Evolutionary conservation across 371 early-diverging fungal genomes (phyloP), one percentile per base, ranked within the genome.

Genomic region (Zancudomyces culisetae): DNA sequence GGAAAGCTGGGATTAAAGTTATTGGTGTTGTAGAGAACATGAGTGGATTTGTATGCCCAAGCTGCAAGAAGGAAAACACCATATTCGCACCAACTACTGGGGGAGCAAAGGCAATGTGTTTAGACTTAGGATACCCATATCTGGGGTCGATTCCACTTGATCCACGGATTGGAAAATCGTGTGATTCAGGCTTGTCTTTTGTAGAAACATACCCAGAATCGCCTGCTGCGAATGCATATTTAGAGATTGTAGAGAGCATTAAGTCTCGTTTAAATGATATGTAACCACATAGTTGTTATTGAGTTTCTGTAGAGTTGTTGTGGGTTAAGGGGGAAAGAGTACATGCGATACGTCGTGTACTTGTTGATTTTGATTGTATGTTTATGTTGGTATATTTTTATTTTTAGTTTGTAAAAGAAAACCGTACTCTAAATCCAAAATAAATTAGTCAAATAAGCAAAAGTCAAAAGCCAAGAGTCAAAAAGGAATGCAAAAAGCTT

Each of bases 1-100:
- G 77, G 52, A 93, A 90, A 56, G 90, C 89, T 48, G 75, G 79
- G 39, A 78, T 98, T 23, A 79, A 79, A 1, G 81, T 99, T 50
- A 51, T 98, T 22, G 99, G 99, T 8, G 70, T 99, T 0, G 89
- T 99, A 19, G 99, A 99, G 68, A 99, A 99, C 66, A 98, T 99
- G 98, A 75, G 81, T 51, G 92, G 90, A 1, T 93, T 95, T 64
- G 84, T 89, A 8, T 99, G 99, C 59, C 92, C 96, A 3, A 74
- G 72, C 30, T 98, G 99, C 63, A 52, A 78, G 55, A 78, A 75
- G 45, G 79, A 81, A 66, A 82, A 85, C 20, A 61, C 67, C 18
- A 90, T 97, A 49, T 97, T 97, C 63, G 78, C 85, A 10, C 80
- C 92, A 0, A 86, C 84, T 0, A 86, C 89, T 2, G 98, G 98